These are phyloP conservation scores for Sphaerostilbella broomeana DNA, from an alignment of 2,329 filamentous ascomycete species.

Conservation along the genomic window DNA sequence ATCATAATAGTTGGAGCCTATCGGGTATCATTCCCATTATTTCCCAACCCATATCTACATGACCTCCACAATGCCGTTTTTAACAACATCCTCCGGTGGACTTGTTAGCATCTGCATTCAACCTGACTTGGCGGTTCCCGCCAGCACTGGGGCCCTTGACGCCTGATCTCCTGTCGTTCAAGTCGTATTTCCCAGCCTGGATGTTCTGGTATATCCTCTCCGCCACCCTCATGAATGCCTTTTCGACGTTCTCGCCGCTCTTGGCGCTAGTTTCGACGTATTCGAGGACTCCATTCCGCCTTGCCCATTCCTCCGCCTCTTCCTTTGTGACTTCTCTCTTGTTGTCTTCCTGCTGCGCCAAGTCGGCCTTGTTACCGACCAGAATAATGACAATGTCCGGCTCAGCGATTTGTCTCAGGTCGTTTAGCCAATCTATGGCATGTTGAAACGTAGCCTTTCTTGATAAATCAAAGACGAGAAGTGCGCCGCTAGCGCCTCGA, in stretches of 20 bases:
- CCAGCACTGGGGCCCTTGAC: slow-evolving; percentile 67
- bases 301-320: slow-evolving; percentile 88
- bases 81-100: slow-evolving; percentile 43
- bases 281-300: slow-evolving; percentile 74
- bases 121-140: slow-evolving; percentile 39
- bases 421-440: slow-evolving; percentile 88
- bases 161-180: slow-evolving; percentile 86
- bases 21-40: no score
- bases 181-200: slow-evolving; percentile 86
- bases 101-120: slow-evolving; percentile 35
- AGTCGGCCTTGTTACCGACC: slow-evolving; percentile 91
- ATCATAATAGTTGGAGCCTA: no score
- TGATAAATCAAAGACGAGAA: slow-evolving; percentile 93
- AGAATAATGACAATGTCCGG: slow-evolving; percentile 90
- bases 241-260: slow-evolving; percentile 88
- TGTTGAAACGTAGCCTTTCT: slow-evolving; percentile 78
- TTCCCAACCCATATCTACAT: no score
- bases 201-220: slow-evolving; percentile 97
- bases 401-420: slow-evolving; percentile 90
- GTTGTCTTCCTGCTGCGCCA: slow-evolving; percentile 53
- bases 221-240: slow-evolving; percentile 86
- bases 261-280: slow-evolving; percentile 97
- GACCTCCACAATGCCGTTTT: no score
- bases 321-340: slow-evolving; percentile 71
- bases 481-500: slow-evolving; percentile 62